Conservation (phyloP, 2,329 filamentous ascomycete genomes). For the Chrysosporium keratinophilum region DNA sequence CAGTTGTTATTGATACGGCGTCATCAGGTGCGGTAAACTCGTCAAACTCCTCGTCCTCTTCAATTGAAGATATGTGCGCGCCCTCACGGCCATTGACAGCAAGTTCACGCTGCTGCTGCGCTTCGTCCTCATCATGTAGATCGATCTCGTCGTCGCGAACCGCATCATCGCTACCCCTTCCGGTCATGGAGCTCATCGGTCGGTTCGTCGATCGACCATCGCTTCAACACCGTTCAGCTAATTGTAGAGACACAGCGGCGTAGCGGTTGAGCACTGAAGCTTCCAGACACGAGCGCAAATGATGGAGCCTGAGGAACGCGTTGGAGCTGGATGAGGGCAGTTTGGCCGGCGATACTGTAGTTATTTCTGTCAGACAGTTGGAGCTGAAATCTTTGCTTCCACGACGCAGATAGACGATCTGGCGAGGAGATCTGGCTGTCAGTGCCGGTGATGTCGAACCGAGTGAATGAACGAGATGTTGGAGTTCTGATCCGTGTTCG, state of each 20-base stretch:
- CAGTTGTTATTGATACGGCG: slow-evolving; percentile 22
- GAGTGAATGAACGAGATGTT: too few relatives aligned
- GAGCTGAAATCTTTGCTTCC: too few relatives aligned
- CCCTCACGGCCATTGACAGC: neutral
- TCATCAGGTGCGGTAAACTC: slow-evolving; percentile 19
- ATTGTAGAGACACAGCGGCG: neutral
- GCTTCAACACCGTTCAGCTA: slow-evolving; percentile 30
- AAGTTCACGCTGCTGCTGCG: slow-evolving; percentile 7
- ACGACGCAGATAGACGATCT: too few relatives aligned
- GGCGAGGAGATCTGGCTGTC: too few relatives aligned
- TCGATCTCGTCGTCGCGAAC: slow-evolving; percentile 44
- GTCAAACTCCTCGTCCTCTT: slow-evolving; percentile 6
- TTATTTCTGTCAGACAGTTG: too few relatives aligned
- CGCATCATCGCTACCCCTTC: slow-evolving; percentile 52
- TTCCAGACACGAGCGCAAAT: neutral
- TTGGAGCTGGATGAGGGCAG: too few relatives aligned
- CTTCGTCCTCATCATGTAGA: slow-evolving; percentile 30
- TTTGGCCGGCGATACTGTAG: too few relatives aligned
- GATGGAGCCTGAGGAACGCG: too few relatives aligned
- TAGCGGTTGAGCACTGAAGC: neutral
- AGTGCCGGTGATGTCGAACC: too few relatives aligned
- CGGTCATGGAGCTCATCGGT: slow-evolving; percentile 61
- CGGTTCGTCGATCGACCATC: slow-evolving; percentile 43
- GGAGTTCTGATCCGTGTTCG: too few relatives aligned
- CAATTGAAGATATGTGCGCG: neutral